A percentile compares a stretch with the other conserved stretches of the same genome.
Evolutionary conservation across 805 yeast genomes (phyloP).

Genomic region (Starmerella lactis-condensi): DNA sequence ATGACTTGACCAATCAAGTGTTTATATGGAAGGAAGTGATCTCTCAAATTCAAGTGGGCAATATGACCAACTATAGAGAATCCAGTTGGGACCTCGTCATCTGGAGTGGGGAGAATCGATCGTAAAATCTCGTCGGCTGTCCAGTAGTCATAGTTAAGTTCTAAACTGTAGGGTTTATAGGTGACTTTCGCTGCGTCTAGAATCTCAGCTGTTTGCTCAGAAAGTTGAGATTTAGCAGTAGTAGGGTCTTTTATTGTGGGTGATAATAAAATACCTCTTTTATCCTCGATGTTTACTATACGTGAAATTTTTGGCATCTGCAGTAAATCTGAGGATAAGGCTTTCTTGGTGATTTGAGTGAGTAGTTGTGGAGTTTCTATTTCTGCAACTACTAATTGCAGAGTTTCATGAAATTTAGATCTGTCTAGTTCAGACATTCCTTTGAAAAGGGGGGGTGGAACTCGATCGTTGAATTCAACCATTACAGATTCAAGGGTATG

Average conservation of each 20-base stretch:
- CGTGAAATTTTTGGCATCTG: constrained; percentile 54
- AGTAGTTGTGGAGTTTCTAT: constrained; percentile 49
- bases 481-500: not conserved
- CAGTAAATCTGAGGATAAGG: constrained; percentile 38
- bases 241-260: constrained; percentile 23
- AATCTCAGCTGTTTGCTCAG: constrained; percentile 28
- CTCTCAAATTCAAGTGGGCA: constrained; percentile 75
- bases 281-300: constrained; percentile 31
- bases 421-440: constrained; percentile 51
- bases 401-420: constrained; percentile 36
- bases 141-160: constrained; percentile 65
- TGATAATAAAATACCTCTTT: constrained; percentile 41
- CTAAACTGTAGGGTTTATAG: constrained; percentile 36
- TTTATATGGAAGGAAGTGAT: constrained; percentile 70
- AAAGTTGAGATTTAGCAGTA: constrained; percentile 23
- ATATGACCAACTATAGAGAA: constrained; percentile 88
- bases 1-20: constrained; percentile 72
- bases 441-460: constrained; percentile 47
- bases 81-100: constrained; percentile 70
- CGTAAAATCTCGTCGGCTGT: constrained; percentile 67
- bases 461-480: not conserved
- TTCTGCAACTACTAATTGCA: constrained; percentile 46
- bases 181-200: constrained; percentile 32
- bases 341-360: constrained; percentile 41
- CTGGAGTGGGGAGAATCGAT: constrained; percentile 56